phyloP scores from a whole-genome alignment of 2,329 filamentous ascomycete genomes.

The Chlorencoelia australis region DNA sequence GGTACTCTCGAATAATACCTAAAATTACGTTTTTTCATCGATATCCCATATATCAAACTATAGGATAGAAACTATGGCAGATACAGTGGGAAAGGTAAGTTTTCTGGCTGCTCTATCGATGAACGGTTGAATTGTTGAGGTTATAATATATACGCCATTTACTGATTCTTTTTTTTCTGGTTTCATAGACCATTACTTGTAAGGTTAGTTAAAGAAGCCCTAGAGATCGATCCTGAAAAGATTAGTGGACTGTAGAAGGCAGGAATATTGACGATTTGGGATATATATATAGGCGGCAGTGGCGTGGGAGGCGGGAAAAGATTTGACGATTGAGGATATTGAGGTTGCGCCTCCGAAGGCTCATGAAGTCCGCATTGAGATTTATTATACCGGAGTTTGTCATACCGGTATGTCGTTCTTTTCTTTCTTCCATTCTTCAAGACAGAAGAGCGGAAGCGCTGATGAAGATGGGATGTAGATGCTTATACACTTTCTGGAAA shows the following conservation, averaged over 20 bases:
- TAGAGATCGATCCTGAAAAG: background rate
- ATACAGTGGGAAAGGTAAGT: constrained; percentile 12
- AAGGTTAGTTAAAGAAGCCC: constrained; percentile 20
- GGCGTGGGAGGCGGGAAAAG: constrained; percentile 92
- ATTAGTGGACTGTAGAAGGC: background rate
- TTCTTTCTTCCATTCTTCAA: too few species aligned
- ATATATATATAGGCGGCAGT: constrained; percentile 60
- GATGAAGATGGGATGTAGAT: constrained; percentile 40
- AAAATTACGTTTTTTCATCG: too few species aligned
- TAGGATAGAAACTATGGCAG: constrained; percentile 9
- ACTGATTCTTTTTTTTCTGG: background rate
- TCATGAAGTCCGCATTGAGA: constrained; percentile 92
- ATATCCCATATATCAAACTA: too few species aligned
- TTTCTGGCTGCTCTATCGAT: background rate
- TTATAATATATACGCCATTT: background rate
- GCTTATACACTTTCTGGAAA: constrained; percentile 93
- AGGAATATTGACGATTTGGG: background rate
- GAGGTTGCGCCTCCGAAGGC: constrained; percentile 84
- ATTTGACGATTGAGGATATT: constrained; percentile 80
- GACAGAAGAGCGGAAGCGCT: constrained; percentile 1
- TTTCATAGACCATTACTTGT: constrained; percentile 25
- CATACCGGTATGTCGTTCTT: constrained; percentile 65
- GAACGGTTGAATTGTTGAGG: background rate
- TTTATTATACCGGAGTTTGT: constrained; percentile 97
- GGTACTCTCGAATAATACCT: too few species aligned